Evolutionary conservation across 2,329 filamentous ascomycete species (phyloP).

Genomic region (Calonectria pauciramosa): DNA sequence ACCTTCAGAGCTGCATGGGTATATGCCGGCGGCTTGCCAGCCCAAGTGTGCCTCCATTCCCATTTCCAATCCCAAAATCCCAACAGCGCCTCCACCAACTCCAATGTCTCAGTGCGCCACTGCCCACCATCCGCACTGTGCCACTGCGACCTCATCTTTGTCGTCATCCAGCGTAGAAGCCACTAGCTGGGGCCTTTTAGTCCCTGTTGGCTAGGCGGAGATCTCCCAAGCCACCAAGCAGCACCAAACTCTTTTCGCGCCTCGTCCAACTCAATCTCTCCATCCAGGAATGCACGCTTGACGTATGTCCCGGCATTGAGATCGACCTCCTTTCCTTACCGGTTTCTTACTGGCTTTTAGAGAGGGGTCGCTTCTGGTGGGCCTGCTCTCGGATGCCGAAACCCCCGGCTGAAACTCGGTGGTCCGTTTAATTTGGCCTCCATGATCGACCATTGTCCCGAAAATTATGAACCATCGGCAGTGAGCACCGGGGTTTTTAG

Average conservation of each 20-base stretch:
- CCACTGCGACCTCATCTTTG: not conserved
- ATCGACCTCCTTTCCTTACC: constrained; percentile 6
- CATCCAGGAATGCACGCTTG: constrained; percentile 19
- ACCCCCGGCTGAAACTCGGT: not conserved
- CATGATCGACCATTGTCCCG: not conserved
- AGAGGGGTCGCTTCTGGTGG: not conserved
- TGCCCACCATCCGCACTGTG: constrained; percentile 39
- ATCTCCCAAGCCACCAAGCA: constrained; percentile 19
- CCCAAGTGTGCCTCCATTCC: not conserved
- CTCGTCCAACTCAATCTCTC: not conserved
- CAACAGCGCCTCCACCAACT: not conserved
- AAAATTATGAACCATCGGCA: not conserved
- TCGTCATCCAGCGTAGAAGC: constrained; percentile 15
- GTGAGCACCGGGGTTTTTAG: not conserved
- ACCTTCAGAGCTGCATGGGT: not conserved
- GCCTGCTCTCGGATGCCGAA: constrained; percentile 3
- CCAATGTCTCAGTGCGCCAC: constrained; percentile 4
- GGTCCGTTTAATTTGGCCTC: not conserved
- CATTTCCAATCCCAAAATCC: not conserved
- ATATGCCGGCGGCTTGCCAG: not conserved
- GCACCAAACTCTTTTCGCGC: constrained; percentile 14
- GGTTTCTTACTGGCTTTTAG: not conserved
- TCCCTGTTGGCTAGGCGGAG: not conserved
- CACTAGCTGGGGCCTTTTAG: constrained; percentile 1
- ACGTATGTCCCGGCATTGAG: constrained; percentile 15